Conservation (phyloP, 2,329 filamentous ascomycete genomes). For the Onygenales sp. region DNA sequence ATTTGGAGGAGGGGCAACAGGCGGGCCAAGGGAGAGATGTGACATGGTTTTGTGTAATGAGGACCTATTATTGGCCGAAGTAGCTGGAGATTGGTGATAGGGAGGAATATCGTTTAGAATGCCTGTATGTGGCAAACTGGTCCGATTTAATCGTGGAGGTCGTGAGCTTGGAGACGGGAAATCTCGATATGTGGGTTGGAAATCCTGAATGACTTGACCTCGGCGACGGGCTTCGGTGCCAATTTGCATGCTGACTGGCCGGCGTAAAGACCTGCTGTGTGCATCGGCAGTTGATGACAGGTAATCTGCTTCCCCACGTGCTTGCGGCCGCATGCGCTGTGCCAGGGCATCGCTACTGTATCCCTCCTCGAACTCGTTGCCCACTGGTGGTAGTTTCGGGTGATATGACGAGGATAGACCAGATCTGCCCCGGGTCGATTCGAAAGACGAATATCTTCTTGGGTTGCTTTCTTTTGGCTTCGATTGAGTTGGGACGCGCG, state of each 20-base stretch:
- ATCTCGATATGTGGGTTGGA: not conserved
- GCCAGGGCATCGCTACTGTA: not conserved
- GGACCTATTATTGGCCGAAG: not conserved
- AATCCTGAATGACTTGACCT: not conserved
- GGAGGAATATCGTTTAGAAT: not conserved
- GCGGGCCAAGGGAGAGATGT: constrained; percentile 15
- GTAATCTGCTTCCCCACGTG: not conserved
- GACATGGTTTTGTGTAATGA: constrained; percentile 14
- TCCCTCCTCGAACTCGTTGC: constrained; percentile 1
- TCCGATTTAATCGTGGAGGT: not conserved
- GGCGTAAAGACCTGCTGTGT: not conserved
- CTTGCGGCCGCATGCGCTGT: not conserved
- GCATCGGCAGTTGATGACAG: not conserved
- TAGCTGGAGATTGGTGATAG: not conserved
- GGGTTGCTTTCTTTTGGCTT: not conserved
- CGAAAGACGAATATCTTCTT: constrained; percentile 8
- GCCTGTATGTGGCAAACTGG: not conserved
- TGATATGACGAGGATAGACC: constrained; percentile 1
- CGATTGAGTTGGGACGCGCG: not conserved
- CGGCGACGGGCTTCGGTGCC: not conserved
- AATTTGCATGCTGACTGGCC: constrained; percentile 2
- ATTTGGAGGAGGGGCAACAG: constrained; percentile 18
- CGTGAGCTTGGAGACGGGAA: not conserved
- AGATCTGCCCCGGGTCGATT: not conserved
- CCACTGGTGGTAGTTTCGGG: constrained; percentile 3